Evolutionary conservation across 495 filamentous ascomycete species (phyloP).

Genomic region (Aspergillus sparsus): DNA sequence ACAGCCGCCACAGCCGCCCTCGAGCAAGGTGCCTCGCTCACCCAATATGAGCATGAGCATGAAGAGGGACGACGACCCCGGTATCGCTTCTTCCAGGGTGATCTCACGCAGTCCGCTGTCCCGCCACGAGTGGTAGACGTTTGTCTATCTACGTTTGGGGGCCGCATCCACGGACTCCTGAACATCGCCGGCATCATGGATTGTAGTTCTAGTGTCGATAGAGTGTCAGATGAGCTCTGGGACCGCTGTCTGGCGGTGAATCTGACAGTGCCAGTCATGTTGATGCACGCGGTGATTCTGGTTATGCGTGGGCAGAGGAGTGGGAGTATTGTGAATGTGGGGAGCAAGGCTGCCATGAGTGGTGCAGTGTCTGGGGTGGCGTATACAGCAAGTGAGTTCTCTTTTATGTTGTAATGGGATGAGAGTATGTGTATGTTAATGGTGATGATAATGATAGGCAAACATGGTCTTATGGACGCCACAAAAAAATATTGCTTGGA

Average conservation of each 20-base stretch:
- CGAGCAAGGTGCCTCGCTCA: constrained; percentile 28
- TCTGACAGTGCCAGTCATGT: constrained; percentile 9
- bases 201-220: constrained; percentile 34
- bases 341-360: constrained; percentile 3
- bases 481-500: constrained; percentile 13
- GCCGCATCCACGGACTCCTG: constrained; percentile 38
- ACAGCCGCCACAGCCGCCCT: constrained; percentile 40
- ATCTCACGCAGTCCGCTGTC: neutral
- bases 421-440: neutral
- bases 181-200: constrained; percentile 47
- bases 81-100: neutral
- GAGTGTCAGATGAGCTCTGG: constrained; percentile 15
- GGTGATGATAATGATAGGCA: neutral
- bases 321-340: constrained; percentile 12
- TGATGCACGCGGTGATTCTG: constrained; percentile 5
- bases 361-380: constrained; percentile 6
- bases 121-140: neutral
- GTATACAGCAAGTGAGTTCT: constrained; percentile 2
- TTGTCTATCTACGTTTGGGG: constrained; percentile 10
- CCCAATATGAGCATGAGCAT: no score
- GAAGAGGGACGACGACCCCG: neutral
- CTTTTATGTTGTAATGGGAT: no score
- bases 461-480: constrained; percentile 7
- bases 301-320: neutral
- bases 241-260: constrained; percentile 5